phyloP scores from a whole-genome alignment of 257 asterid species.

The Buddleja alternifolia region DNA sequence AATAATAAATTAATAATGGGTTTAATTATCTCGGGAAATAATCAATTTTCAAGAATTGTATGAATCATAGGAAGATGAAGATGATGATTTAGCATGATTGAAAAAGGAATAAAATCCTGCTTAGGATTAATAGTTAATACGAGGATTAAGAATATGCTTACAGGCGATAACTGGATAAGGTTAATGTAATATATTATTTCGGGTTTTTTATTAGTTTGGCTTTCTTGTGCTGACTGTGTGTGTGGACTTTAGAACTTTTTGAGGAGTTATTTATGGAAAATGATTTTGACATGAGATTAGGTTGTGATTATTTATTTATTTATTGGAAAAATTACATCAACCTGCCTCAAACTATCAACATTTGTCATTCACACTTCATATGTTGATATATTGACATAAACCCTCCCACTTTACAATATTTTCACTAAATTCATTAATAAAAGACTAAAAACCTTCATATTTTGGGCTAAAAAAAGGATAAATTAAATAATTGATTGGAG shows the following conservation, averaged over 20 bases:
- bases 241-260: background rate
- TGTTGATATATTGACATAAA: too few relatives aligned
- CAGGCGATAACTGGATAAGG: conserved; percentile 12
- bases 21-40: background rate
- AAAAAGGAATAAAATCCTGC: background rate
- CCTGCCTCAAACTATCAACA: too few relatives aligned
- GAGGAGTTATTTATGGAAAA: background rate
- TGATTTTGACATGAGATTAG: background rate
- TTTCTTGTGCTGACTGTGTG: background rate
- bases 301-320: background rate
- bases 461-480: too few relatives aligned
- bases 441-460: too few relatives aligned
- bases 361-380: too few relatives aligned
- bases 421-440: too few relatives aligned
- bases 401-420: too few relatives aligned
- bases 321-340: too few relatives aligned
- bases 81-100: background rate
- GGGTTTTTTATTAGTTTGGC: background rate
- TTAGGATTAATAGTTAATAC: conserved; percentile 10
- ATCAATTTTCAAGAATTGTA: background rate
- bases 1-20: background rate
- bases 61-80: background rate
- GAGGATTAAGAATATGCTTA: conserved; percentile 13
- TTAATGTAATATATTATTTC: background rate
- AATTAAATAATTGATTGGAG: too few relatives aligned